A percentile compares a stretch with the other conserved stretches of the same genome.
Conservation (phyloP, 1,139 yeast genomes). For the Suhomyces anneliseae region DNA sequence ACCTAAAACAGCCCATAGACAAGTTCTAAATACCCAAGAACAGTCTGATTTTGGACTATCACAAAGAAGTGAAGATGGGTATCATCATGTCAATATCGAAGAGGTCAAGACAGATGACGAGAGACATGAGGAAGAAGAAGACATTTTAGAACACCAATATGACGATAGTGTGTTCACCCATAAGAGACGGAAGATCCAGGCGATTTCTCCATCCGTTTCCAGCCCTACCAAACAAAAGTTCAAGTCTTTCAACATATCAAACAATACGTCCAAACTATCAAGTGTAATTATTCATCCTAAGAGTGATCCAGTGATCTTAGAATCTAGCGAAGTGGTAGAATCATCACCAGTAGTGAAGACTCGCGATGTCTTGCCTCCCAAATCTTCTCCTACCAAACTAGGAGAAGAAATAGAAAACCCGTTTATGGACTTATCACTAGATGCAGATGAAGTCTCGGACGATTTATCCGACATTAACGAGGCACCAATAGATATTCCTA, state of each 20-base stretch:
- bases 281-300: conserved; percentile 7
- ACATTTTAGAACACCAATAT: conserved; percentile 7
- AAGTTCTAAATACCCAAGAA: conserved; percentile 19
- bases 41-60: conserved; percentile 5
- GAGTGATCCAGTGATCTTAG: conserved; percentile 11
- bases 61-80: background rate
- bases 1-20: conserved; percentile 13
- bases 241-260: conserved; percentile 8
- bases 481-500: conserved; percentile 2
- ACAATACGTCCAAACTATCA: conserved; percentile 7
- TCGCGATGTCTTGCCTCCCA: conserved; percentile 8
- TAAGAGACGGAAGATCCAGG: conserved; percentile 10
- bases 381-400: conserved; percentile 16
- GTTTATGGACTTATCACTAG: conserved; percentile 3
- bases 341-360: conserved; percentile 15
- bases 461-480: conserved; percentile 4
- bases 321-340: conserved; percentile 14
- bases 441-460: background rate
- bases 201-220: conserved; percentile 1
- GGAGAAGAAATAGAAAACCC: conserved; percentile 1
- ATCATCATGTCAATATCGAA: conserved; percentile 4
- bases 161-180: conserved; percentile 17
- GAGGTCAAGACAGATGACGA: conserved; percentile 18
- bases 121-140: conserved; percentile 4
- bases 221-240: conserved; percentile 6